Base-by-base conservation (phyloP, 805 yeast species). In the Monosporozyma unispora region DNA sequence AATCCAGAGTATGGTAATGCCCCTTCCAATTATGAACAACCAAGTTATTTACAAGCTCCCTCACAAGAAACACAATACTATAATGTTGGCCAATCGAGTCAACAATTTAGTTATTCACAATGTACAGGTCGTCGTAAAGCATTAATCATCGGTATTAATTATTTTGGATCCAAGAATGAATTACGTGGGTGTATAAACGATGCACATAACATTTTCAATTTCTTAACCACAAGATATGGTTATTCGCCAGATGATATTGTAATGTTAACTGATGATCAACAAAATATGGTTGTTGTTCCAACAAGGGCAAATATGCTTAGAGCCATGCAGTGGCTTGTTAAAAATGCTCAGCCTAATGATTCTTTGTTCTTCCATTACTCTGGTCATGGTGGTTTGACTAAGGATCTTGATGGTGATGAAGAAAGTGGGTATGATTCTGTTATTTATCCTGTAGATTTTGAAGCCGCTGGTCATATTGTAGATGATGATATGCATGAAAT, bases 161-260 rank as follows among this genome's bases (percentile, higher is more conserved):
- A 87, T 66, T 71, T 78, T 52, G 89, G 89, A 6, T 68, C 82
- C 3, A 65, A 63, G 45, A 82, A 79, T 59, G 77, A 73, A 53
- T 68, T 87, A 44, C 71, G 80, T 42, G 96, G 96, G 1, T 87
- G 95, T 64, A 83, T 87, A 60, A 87, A 87, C 60, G 96, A 87
- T 65, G 87, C 75, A 16, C 66, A 73, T 46, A 78, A 77, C 66
- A 76, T 78, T 72, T 70, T 65, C 56, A 57, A 62, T 29, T 75
- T 74, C 52, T 68, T 80, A 50, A 60, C 70, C 19, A 48, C 59
- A 22, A 52, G 64, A 28, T 70, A 71, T 50, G 84, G 84, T 0
- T 81, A 77, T 58, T 54, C 56, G 9, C 68, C 70, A 29, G 78
- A 77, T 52, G 80, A 80, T 61, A 79, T 81, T 57, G 86, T 81